phyloP scores from a whole-genome alignment of 176 grass and related monocot species.

The Guadua angustifolia region DNA sequence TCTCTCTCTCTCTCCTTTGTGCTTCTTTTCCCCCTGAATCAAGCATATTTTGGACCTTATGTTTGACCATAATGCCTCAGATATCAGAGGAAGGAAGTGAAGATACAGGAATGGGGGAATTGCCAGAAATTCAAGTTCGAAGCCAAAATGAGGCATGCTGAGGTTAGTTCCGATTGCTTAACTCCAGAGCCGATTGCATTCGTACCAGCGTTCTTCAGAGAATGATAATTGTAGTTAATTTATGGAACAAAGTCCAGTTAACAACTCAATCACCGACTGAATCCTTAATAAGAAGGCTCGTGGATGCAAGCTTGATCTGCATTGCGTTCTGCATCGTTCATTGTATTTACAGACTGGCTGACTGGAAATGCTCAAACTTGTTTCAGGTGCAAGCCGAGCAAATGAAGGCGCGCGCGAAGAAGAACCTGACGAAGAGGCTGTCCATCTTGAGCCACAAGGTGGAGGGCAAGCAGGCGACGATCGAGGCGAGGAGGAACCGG shows the following conservation, averaged over 20 bases:
- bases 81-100: conserved; percentile 68
- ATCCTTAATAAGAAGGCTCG: background rate
- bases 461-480: conserved; percentile 68
- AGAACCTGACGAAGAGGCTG: conserved; percentile 57
- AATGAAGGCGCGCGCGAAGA: conserved; percentile 66
- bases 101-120: conserved; percentile 81
- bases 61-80: conserved; percentile 38
- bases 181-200: background rate
- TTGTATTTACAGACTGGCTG: background rate
- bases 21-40: background rate
- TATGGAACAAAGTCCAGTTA: background rate
- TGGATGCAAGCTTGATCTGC: background rate
- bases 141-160: conserved; percentile 64
- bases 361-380: background rate
- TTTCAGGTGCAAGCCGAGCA: conserved; percentile 73
- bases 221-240: background rate
- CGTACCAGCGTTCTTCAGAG: background rate
- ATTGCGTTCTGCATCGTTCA: background rate
- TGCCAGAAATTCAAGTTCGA: conserved; percentile 77
- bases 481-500: conserved; percentile 60
- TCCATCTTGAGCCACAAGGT: conserved; percentile 44
- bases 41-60: background rate
- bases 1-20: no score
- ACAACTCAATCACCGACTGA: background rate
- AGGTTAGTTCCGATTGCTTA: conserved; percentile 47